These are phyloP conservation scores for Dittrichia graveolens DNA, from an alignment of 129 eudicot species.

Conservation along the genomic window DNA sequence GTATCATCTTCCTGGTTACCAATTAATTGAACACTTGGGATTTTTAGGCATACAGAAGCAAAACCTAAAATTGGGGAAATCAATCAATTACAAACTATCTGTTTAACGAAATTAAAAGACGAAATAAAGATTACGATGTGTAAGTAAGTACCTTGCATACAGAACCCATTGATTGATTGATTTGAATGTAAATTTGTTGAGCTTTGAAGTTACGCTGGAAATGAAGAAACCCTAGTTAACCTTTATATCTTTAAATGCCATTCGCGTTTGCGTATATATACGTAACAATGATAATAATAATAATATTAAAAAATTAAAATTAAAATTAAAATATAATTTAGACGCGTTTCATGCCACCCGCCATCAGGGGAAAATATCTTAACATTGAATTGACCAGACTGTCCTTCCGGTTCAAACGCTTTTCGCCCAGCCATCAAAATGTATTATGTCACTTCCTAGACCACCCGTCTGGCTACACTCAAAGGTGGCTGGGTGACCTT, in stretches of 20 bases:
- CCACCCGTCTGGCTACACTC: too few relatives aligned
- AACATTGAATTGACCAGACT: too few relatives aligned
- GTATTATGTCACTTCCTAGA: too few relatives aligned
- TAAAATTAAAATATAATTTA: neutral
- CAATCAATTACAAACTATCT: neutral
- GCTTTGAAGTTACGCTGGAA: slow-evolving; percentile 35
- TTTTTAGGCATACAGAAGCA: neutral
- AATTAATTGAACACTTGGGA: neutral
- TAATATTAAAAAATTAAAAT: neutral
- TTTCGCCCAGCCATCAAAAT: too few relatives aligned
- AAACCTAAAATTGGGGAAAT: slow-evolving; percentile 8
- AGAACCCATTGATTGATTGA: slow-evolving; percentile 28
- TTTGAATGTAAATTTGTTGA: neutral
- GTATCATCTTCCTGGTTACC: too few relatives aligned
- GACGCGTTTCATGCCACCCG: slow-evolving; percentile 21
- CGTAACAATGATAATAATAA: neutral
- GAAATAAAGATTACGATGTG: neutral
- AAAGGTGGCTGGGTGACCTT: too few relatives aligned
- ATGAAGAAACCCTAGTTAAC: slow-evolving; percentile 9
- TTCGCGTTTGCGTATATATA: neutral
- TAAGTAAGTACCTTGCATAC: slow-evolving; percentile 30
- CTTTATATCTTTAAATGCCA: neutral
- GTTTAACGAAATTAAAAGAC: neutral
- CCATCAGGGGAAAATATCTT: neutral
- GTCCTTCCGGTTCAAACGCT: too few relatives aligned